These are phyloP conservation scores for Nakaseomyces glabratus DNA, from an alignment of 1,139 yeast species.

Conservation along the genomic window DNA sequence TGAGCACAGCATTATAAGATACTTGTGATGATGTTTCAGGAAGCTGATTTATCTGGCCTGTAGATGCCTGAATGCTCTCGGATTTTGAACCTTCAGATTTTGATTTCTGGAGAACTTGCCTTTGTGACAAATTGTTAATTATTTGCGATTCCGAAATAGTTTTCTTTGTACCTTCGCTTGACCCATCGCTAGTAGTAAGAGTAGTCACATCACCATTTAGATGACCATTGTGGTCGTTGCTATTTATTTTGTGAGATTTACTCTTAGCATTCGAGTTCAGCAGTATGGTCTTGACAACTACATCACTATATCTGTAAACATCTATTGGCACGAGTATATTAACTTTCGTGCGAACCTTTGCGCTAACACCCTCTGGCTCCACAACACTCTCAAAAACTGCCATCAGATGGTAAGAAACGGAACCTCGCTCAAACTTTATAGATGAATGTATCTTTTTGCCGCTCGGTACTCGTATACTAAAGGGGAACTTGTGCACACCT, in stretches of 20 bases:
- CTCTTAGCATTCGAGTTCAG: neutral
- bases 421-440: slow-evolving; percentile 77
- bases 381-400: slow-evolving; percentile 39
- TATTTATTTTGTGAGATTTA: neutral
- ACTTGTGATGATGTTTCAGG: slow-evolving; percentile 11
- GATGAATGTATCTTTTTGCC: slow-evolving; percentile 60
- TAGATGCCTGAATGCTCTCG: neutral
- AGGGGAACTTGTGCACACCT: slow-evolving; percentile 86
- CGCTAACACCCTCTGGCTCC: slow-evolving; percentile 7
- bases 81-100: neutral
- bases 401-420: slow-evolving; percentile 57
- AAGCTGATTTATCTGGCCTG: slow-evolving; percentile 10
- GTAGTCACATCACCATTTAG: neutral
- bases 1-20: neutral
- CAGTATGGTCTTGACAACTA: neutral
- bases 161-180: slow-evolving; percentile 7
- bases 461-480: slow-evolving; percentile 67
- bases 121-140: neutral
- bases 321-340: neutral
- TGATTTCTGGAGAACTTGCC: neutral
- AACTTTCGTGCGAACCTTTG: neutral
- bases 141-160: slow-evolving; percentile 7
- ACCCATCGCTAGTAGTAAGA: neutral
- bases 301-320: neutral
- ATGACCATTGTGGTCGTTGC: neutral